Conservation (phyloP, 1,284 basidiomycete genomes). For the Leccinum subrobustum region DNA sequence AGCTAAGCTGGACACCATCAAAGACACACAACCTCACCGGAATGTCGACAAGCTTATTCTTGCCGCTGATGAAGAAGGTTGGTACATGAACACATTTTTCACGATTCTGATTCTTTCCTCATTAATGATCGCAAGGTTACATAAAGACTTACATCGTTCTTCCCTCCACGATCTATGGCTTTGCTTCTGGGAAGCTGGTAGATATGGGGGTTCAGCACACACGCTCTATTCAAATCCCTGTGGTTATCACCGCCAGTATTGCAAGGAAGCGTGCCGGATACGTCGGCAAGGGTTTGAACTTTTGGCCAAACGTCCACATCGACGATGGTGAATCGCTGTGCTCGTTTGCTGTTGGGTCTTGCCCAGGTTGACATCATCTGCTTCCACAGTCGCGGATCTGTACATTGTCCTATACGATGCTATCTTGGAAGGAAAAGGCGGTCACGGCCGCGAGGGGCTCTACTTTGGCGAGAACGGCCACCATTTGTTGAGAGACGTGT, state of each 20-base stretch:
- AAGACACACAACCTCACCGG: slow-evolving; percentile 39
- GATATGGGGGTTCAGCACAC: slow-evolving; percentile 38
- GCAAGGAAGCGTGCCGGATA: slow-evolving; percentile 36
- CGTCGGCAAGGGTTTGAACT: slow-evolving; percentile 22
- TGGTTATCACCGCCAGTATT: slow-evolving; percentile 29
- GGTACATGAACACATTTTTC: no score
- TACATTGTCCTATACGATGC: slow-evolving; percentile 35
- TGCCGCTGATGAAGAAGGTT: slow-evolving; percentile 44
- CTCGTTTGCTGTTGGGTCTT: background rate
- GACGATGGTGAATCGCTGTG: slow-evolving; percentile 29
- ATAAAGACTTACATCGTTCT: slow-evolving; percentile 38
- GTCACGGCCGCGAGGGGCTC: slow-evolving; percentile 48
- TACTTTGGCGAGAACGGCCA: slow-evolving; percentile 53
- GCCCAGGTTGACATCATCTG: background rate
- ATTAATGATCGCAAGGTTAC: slow-evolving; percentile 32
- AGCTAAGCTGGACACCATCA: slow-evolving; percentile 40
- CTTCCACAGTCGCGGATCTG: slow-evolving; percentile 26
- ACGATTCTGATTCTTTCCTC: background rate
- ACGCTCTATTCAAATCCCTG: slow-evolving; percentile 39
- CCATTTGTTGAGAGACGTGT: slow-evolving; percentile 35
- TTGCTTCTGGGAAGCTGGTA: slow-evolving; percentile 35
- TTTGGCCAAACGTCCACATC: slow-evolving; percentile 28
- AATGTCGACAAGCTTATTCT: slow-evolving; percentile 42
- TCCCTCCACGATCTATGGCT: slow-evolving; percentile 42
- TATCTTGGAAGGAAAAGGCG: slow-evolving; percentile 30